Evolutionary conservation across 805 yeast species (phyloP), one percentile per base, ranked within the genome.

Genomic region (Yarrowia osloensis): DNA sequence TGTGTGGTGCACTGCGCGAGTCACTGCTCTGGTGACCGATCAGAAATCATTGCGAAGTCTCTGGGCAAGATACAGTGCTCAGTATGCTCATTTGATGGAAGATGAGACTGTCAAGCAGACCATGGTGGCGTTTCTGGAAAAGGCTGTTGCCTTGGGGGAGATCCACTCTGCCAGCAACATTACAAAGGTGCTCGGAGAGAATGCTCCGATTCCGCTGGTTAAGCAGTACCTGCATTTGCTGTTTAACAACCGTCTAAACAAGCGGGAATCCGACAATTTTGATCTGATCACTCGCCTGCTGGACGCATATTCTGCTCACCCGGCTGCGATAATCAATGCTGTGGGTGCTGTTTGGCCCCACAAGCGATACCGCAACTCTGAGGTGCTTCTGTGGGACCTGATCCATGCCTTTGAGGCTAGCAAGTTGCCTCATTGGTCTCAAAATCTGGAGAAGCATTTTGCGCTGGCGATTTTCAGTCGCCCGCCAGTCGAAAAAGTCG

Each of bases 401-500:
- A 1, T 57, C 0, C 47, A 15, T 7, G 63, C 63, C 13, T 57
- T 57, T 26, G 63, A 57, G 17, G 63, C 63, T 13, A 57, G 63
- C 12, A 57, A 57, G 21, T 19, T 57, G 37, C 63, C 63, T 2
- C 31, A 22, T 31, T 61, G 66, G 66, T 61, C 66, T n/a, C 39
- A 61, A 26, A 31, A 31, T 22, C 9, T 61, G 31, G 66, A 61
- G 33, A 61, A 61, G 15, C 31, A 22, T n/a, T 9, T 61, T 4
- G 66, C 66, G 2, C 40, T 61, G 31, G 66, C 66, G 5, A 15
- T 61, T 0, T 29, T 31, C 3, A 0, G 4, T 8, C 54, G 66
- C 17, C 54, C 66, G 5, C 66, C 66, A 2, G 54, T 61, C 8
- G 66, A 61, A 31, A 61, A 46, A 26, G 54, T 61, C 19, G 54